phyloP scores from a whole-genome alignment of 495 filamentous ascomycete genomes.

The Penicillium turbatum region DNA sequence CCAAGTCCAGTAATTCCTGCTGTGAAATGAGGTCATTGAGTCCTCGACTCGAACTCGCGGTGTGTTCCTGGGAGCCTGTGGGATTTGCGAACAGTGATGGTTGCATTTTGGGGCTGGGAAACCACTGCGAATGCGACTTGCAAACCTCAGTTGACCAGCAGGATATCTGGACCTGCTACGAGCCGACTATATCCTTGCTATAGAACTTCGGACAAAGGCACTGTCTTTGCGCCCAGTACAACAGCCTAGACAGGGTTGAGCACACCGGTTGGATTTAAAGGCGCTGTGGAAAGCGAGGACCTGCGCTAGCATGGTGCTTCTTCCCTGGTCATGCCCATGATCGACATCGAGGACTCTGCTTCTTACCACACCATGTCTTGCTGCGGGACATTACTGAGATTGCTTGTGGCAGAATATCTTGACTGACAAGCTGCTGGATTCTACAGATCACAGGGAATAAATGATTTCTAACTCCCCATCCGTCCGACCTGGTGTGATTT shows the following conservation, averaged over 20 bases:
- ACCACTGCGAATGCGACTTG: conserved; percentile 4
- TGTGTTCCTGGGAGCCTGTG: neutral
- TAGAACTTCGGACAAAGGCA: neutral
- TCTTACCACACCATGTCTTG: neutral
- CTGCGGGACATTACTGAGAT: neutral
- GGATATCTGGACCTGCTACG: neutral
- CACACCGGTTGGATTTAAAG: neutral
- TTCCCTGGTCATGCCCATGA: neutral
- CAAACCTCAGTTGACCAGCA: conserved; percentile 4
- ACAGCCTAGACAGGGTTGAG: neutral
- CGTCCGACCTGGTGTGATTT: conserved; percentile 26
- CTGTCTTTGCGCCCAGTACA: neutral
- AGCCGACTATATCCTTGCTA: neutral
- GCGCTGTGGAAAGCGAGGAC: neutral
- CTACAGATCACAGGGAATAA: conserved; percentile 24
- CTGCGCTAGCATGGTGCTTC: neutral
- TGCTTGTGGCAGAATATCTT: neutral
- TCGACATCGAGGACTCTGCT: neutral
- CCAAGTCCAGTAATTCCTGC: neutral
- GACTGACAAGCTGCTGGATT: conserved; percentile 13
- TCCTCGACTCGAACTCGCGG: neutral
- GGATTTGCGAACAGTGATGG: neutral
- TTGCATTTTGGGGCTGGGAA: conserved; percentile 5
- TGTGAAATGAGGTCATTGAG: neutral
- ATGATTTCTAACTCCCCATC: conserved; percentile 25